phyloP scores from a whole-genome alignment of 2,329 filamentous ascomycete genomes.

The Raffaelea deltoideospora region DNA sequence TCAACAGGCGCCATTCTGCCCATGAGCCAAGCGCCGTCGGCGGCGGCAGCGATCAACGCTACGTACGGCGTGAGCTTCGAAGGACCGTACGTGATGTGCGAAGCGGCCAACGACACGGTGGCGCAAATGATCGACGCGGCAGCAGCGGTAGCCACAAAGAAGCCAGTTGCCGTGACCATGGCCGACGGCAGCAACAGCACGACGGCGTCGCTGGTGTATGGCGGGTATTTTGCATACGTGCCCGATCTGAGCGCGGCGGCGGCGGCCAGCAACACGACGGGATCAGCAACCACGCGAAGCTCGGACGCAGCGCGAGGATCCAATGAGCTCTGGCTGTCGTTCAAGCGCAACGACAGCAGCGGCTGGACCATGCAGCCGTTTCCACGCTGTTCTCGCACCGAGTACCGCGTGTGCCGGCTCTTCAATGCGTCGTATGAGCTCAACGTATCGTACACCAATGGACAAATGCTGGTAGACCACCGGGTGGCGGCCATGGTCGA shows the following conservation, averaged over 20 bases:
- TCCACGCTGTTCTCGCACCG: background rate
- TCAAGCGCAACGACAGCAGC: background rate
- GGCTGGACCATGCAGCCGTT: background rate
- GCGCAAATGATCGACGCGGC: background rate
- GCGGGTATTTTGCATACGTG: background rate
- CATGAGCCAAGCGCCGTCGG: background rate
- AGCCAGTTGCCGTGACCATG: background rate
- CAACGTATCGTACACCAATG: background rate
- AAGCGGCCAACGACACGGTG: background rate
- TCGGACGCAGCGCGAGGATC: background rate
- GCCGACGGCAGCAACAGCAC: background rate
- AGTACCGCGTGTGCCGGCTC: conserved; percentile 1
- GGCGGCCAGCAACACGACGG: background rate
- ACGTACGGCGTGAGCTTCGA: background rate
- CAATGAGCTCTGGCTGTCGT: conserved; percentile 1
- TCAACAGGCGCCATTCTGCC: background rate
- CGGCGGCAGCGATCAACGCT: background rate
- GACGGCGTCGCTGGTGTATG: background rate
- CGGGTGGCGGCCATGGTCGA: background rate
- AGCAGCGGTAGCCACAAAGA: background rate
- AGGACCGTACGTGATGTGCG: background rate
- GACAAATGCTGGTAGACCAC: background rate
- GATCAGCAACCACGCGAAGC: background rate
- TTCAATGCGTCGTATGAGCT: background rate
- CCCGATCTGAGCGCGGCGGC: background rate